Conservation (phyloP, 2,329 filamentous ascomycete genomes). For the Fusarium foetens region DNA sequence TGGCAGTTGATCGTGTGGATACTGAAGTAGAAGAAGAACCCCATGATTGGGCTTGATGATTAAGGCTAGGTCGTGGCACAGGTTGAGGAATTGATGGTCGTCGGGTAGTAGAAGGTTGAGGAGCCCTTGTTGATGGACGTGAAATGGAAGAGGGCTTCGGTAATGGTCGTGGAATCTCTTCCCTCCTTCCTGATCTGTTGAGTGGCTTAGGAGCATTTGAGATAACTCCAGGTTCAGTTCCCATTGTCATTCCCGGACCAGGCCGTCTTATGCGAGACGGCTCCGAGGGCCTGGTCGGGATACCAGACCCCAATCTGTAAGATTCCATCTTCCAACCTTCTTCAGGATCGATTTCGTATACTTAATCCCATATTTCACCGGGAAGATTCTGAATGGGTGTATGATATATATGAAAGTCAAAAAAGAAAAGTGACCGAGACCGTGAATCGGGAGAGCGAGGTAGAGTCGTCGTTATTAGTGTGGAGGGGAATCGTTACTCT, state of each 20-base stretch:
- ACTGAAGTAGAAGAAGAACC: constrained; percentile 50
- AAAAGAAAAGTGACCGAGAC: constrained; percentile 7
- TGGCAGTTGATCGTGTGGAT: constrained; percentile 47
- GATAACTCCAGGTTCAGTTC: constrained; percentile 30
- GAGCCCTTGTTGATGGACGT: constrained; percentile 35
- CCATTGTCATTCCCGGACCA: constrained; percentile 23
- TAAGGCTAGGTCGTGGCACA: constrained; percentile 41
- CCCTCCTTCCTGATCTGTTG: constrained; percentile 37
- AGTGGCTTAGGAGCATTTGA: constrained; percentile 40
- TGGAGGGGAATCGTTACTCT: constrained; percentile 28
- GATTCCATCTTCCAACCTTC: constrained; percentile 56
- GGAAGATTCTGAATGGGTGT: constrained; percentile 3
- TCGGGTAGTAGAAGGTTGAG: constrained; percentile 39
- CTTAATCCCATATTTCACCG: constrained; percentile 37
- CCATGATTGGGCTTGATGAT: constrained; percentile 57
- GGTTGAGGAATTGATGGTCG: constrained; percentile 43
- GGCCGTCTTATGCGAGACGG: constrained; percentile 46
- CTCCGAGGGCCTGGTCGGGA: constrained; percentile 54
- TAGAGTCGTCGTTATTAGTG: constrained; percentile 45
- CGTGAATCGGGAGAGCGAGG: constrained; percentile 35
- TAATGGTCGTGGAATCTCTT: constrained; percentile 30
- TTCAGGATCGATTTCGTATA: constrained; percentile 35
- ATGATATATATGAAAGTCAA: constrained; percentile 32
- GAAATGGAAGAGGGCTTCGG: constrained; percentile 32
- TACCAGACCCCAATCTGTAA: constrained; percentile 53